phyloP scores from a whole-genome alignment of 305 asterid genomes.

The Plantago lanceolata region DNA sequence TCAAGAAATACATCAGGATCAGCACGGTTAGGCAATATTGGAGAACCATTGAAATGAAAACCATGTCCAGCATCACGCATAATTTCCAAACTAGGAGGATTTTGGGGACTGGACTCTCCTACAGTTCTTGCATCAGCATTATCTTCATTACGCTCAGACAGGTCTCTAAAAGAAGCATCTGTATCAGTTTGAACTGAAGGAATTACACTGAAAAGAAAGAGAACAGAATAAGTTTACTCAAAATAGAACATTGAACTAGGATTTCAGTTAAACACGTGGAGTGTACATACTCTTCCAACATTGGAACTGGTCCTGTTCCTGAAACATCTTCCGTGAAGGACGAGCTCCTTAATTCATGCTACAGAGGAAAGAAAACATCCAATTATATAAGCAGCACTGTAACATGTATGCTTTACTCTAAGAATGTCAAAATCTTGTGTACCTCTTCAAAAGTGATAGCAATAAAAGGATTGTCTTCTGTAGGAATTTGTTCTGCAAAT shows the following conservation, averaged over 20 bases:
- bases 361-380: constrained; percentile 20
- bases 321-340: constrained; percentile 30
- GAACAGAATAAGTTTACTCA: constrained; percentile 7
- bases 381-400: neutral
- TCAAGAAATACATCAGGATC: constrained; percentile 55
- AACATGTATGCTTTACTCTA: constrained; percentile 1
- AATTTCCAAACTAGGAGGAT: constrained; percentile 39
- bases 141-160: constrained; percentile 30
- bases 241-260: constrained; percentile 5
- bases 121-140: constrained; percentile 24
- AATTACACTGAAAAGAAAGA: constrained; percentile 38
- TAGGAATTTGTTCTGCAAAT: constrained; percentile 68
- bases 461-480: constrained; percentile 59
- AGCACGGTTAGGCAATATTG: constrained; percentile 38
- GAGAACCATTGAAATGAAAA: constrained; percentile 32
- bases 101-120: constrained; percentile 31
- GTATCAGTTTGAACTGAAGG: constrained; percentile 32
- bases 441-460: constrained; percentile 53
- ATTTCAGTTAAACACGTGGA: constrained; percentile 3
- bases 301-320: constrained; percentile 36
- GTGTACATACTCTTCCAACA: constrained; percentile 67
- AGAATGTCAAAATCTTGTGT: constrained; percentile 9
- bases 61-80: constrained; percentile 50
- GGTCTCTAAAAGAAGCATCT: constrained; percentile 19
- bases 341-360: constrained; percentile 37